Evolutionary conservation across 257 asterid genomes (phyloP).

Genomic region (Salvia rosmarinus): DNA sequence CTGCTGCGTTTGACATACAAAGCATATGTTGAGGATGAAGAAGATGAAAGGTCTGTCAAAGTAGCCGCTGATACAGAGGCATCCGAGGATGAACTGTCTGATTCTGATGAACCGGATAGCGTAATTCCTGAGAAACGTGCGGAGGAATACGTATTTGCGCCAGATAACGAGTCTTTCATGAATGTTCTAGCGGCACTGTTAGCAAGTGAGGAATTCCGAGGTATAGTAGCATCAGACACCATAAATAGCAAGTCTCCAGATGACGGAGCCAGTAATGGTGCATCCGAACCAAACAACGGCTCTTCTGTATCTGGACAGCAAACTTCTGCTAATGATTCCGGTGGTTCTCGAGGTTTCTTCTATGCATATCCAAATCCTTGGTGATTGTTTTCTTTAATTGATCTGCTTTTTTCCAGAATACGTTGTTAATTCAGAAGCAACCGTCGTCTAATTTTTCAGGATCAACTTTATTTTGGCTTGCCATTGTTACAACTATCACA

Average conservation of each 20-base stretch:
- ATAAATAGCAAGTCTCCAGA: constrained; percentile 48
- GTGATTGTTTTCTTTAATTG: neutral
- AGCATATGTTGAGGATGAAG: constrained; percentile 98
- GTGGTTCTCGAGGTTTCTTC: constrained; percentile 57
- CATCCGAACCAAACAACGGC: constrained; percentile 41
- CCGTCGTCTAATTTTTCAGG: constrained; percentile 53
- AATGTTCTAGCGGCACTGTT: constrained; percentile 76
- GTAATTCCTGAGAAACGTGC: constrained; percentile 44
- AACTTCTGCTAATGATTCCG: constrained; percentile 45
- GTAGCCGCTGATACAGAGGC: constrained; percentile 40
- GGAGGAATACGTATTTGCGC: constrained; percentile 37
- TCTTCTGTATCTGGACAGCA: constrained; percentile 43
- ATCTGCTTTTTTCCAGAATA: constrained; percentile 6
- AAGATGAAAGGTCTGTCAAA: constrained; percentile 64
- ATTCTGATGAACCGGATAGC: constrained; percentile 51
- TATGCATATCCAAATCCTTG: neutral
- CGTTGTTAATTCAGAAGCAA: constrained; percentile 17
- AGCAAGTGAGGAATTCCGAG: constrained; percentile 93
- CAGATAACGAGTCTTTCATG: constrained; percentile 79
- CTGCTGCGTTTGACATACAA: constrained; percentile 87
- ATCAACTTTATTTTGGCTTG: constrained; percentile 71
- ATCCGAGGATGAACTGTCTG: constrained; percentile 65
- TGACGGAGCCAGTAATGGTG: constrained; percentile 36
- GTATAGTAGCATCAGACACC: constrained; percentile 84
- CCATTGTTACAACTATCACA: constrained; percentile 70